These are phyloP conservation scores for Cyclocybe cylindracea DNA, from an alignment of 768 basidiomycete species.

Conservation along the genomic window DNA sequence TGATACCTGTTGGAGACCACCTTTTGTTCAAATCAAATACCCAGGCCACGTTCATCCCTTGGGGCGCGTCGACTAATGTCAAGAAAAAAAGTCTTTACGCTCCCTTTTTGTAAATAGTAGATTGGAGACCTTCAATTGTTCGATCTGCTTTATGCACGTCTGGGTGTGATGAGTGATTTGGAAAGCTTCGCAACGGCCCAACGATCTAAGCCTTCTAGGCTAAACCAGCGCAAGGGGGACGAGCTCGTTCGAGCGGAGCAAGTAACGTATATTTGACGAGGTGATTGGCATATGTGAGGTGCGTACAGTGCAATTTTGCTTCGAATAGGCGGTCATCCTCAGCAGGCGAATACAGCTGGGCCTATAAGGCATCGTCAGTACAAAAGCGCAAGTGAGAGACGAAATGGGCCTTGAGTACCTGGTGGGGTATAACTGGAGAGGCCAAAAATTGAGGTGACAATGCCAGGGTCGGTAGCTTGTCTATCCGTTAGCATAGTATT, in stretches of 20 bases:
- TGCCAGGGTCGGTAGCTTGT: conserved; percentile 38
- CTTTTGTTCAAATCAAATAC: conserved; percentile 16
- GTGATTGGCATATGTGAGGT: not conserved
- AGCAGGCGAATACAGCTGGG: conserved; percentile 32
- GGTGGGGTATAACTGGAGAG: conserved; percentile 38
- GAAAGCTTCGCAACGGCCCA: too few species aligned
- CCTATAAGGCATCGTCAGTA: conserved; percentile 16
- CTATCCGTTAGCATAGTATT: not conserved
- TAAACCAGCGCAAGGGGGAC: not conserved
- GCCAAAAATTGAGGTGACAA: conserved; percentile 40
- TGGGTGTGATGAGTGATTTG: not conserved
- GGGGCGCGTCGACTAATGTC: not conserved
- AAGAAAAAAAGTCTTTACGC: not conserved
- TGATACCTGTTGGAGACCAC: not conserved
- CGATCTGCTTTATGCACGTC: conserved; percentile 1
- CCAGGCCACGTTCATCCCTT: conserved; percentile 14
- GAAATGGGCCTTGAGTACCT: conserved; percentile 23
- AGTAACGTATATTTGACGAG: not conserved
- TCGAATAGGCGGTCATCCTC: not conserved
- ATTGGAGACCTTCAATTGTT: conserved; percentile 8
- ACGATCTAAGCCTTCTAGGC: too few species aligned
- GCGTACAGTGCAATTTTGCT: too few species aligned
- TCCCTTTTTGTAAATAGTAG: conserved; percentile 1
- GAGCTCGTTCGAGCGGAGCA: not conserved
- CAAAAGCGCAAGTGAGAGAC: not conserved